Percentiles rank a stretch among this genome's conserved stretches.
Conservation (phyloP, 2,329 filamentous ascomycete species). For the Madurella mycetomatis region DNA sequence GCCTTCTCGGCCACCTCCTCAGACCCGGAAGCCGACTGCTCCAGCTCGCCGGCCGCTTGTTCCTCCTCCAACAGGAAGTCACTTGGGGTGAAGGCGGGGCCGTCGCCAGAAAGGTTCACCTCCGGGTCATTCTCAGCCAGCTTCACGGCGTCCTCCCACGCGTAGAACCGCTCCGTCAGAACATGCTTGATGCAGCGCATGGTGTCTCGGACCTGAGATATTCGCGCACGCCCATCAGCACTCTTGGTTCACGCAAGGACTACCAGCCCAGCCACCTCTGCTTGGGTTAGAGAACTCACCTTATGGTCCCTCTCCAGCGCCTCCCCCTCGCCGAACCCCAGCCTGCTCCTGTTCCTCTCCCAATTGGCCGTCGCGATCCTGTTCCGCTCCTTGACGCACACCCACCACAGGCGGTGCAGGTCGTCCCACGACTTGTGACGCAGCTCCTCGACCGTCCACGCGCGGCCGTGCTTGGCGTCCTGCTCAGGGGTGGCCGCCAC, state of each 20-base stretch:
- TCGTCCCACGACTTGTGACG: conserved; percentile 90
- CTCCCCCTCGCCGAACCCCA: conserved; percentile 72
- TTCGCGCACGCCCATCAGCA: conserved; percentile 12
- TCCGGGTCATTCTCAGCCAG: conserved; percentile 64
- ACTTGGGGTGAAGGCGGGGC: conserved; percentile 47
- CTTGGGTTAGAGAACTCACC: conserved; percentile 47
- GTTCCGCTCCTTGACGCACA: conserved; percentile 87
- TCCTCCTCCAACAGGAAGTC: conserved; percentile 34
- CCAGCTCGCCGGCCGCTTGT: conserved; percentile 34
- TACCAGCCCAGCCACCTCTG: background rate
- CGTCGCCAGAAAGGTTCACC: conserved; percentile 53
- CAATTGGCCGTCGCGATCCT: conserved; percentile 71
- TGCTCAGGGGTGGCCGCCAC: conserved; percentile 69
- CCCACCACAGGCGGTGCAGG: conserved; percentile 89
- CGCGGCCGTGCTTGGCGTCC: conserved; percentile 67
- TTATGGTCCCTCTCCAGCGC: conserved; percentile 56
- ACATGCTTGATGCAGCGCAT: conserved; percentile 79
- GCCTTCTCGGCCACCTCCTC: conserved; percentile 11
- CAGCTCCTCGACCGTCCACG: conserved; percentile 82
- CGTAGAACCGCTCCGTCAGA: conserved; percentile 82
- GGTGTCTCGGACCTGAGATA: conserved; percentile 63
- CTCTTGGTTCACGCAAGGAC: background rate
- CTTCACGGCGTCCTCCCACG: conserved; percentile 72
- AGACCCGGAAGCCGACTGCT: conserved; percentile 15
- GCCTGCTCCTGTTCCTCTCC: conserved; percentile 63